Conservation (phyloP, 164 flowering plant species). For the Vitis riparia region DNA sequence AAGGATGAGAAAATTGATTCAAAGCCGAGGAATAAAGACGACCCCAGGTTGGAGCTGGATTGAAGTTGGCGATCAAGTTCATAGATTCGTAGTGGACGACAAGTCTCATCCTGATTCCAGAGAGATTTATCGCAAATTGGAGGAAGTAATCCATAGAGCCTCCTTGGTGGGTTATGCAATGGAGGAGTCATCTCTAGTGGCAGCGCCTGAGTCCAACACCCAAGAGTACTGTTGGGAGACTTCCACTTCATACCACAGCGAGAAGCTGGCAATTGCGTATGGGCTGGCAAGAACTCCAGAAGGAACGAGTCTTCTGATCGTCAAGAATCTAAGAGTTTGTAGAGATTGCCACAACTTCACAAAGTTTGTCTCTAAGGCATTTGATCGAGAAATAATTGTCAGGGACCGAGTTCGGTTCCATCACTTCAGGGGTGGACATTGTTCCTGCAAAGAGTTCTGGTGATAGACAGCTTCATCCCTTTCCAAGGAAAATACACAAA, state of each 20-base stretch:
- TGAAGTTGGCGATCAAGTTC: slow-evolving; percentile 35
- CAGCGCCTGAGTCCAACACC: not conserved
- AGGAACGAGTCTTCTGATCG: slow-evolving; percentile 28
- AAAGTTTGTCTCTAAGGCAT: slow-evolving; percentile 44
- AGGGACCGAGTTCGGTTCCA: slow-evolving; percentile 59
- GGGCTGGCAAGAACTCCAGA: slow-evolving; percentile 36
- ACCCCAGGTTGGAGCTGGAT: slow-evolving; percentile 61
- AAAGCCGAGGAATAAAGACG: slow-evolving; percentile 40
- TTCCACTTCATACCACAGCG: slow-evolving; percentile 34
- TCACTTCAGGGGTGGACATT: slow-evolving; percentile 42
- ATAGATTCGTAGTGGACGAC: slow-evolving; percentile 46
- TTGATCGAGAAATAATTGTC: slow-evolving; percentile 37
- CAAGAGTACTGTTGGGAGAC: slow-evolving; percentile 18
- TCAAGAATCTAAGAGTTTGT: slow-evolving; percentile 52
- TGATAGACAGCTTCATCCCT: slow-evolving; percentile 9
- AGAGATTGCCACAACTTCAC: slow-evolving; percentile 47
- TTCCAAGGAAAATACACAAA: too few relatives aligned
- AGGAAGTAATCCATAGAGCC: slow-evolving; percentile 25
- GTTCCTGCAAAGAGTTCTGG: slow-evolving; percentile 54
- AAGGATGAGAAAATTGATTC: slow-evolving; percentile 35
- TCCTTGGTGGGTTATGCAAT: slow-evolving; percentile 28
- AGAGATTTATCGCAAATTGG: slow-evolving; percentile 32
- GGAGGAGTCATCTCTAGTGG: slow-evolving; percentile 11
- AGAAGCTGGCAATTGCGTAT: slow-evolving; percentile 54
- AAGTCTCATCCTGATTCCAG: slow-evolving; percentile 30